A percentile compares a stretch with the other conserved stretches of the same genome.
These are phyloP conservation scores for Tremella yokohamensis DNA, from an alignment of 768 basidiomycete species.

Conservation along the genomic window DNA sequence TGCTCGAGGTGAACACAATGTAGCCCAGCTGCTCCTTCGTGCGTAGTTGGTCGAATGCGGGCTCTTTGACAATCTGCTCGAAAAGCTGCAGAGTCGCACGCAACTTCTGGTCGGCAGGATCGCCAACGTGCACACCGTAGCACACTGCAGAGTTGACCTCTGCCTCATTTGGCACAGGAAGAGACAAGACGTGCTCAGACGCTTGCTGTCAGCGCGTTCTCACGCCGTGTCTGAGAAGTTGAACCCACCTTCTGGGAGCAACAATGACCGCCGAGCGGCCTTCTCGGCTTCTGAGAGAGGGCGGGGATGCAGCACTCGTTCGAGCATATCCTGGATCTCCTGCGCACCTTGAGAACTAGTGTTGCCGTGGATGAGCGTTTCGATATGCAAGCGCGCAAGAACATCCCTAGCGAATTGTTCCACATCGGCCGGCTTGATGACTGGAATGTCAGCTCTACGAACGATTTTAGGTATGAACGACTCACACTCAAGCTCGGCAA, in stretches of 20 bases:
- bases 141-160: slow-evolving; percentile 82
- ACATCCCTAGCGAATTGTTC: slow-evolving; percentile 61
- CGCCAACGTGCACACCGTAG: slow-evolving; percentile 79
- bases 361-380: slow-evolving; percentile 78
- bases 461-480: slow-evolving; percentile 16
- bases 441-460: slow-evolving; percentile 52
- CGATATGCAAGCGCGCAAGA: slow-evolving; percentile 64
- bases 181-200: slow-evolving; percentile 65
- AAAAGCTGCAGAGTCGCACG: slow-evolving; percentile 71
- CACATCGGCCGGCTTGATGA: slow-evolving; percentile 68
- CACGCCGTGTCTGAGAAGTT: background rate
- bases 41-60: slow-evolving; percentile 82
- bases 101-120: slow-evolving; percentile 60
- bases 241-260: slow-evolving; percentile 65
- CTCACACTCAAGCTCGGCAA: slow-evolving; percentile 71
- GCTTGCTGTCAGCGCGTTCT: slow-evolving; percentile 54
- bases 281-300: slow-evolving; percentile 61
- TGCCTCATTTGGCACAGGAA: slow-evolving; percentile 71
- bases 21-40: slow-evolving; percentile 97
- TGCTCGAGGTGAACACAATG: slow-evolving; percentile 59
- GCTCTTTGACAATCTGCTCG: slow-evolving; percentile 80
- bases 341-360: slow-evolving; percentile 81
- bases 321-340: slow-evolving; percentile 66
- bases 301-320: slow-evolving; percentile 61
- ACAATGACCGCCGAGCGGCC: slow-evolving; percentile 56